These are phyloP conservation scores for Nephelium lappaceum DNA, from an alignment of 345 rosid genomes.

Conservation along the genomic window DNA sequence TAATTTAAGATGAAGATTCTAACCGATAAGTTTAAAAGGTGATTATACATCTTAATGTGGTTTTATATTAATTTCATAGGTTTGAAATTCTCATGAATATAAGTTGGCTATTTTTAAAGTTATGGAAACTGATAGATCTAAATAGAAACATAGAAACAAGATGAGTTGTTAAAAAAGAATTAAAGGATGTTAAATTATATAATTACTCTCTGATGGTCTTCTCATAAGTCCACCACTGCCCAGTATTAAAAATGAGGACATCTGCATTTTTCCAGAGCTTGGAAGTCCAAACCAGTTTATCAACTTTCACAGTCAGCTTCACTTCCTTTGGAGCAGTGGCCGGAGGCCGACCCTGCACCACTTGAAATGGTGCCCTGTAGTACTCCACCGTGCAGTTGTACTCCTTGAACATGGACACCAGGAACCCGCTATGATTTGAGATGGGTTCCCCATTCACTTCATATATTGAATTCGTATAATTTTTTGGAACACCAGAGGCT, in stretches of 20 bases:
- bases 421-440: slow-evolving; percentile 76
- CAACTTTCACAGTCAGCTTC: slow-evolving; percentile 60
- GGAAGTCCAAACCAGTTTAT: slow-evolving; percentile 63
- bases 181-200: slow-evolving; percentile 4
- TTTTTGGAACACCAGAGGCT: slow-evolving; percentile 53
- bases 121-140: too few species aligned
- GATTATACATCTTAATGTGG: too few species aligned
- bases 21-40: too few species aligned
- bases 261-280: slow-evolving; percentile 69
- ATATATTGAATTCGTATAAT: slow-evolving; percentile 45
- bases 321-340: slow-evolving; percentile 48
- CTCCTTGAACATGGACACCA: slow-evolving; percentile 67
- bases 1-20: too few species aligned
- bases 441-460: slow-evolving; percentile 77
- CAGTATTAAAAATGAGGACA: slow-evolving; percentile 68
- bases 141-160: too few species aligned
- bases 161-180: neutral
- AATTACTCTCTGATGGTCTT: slow-evolving; percentile 64
- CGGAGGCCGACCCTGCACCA: slow-evolving; percentile 65
- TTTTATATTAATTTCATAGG: too few species aligned
- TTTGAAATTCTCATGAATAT: too few species aligned
- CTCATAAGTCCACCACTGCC: slow-evolving; percentile 86
- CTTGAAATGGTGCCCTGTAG: slow-evolving; percentile 72
- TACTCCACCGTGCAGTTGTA: slow-evolving; percentile 84
- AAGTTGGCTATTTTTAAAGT: too few species aligned